Evolutionary conservation across 1,139 yeast species (phyloP).

Genomic region (Kodamaea alishanica): DNA sequence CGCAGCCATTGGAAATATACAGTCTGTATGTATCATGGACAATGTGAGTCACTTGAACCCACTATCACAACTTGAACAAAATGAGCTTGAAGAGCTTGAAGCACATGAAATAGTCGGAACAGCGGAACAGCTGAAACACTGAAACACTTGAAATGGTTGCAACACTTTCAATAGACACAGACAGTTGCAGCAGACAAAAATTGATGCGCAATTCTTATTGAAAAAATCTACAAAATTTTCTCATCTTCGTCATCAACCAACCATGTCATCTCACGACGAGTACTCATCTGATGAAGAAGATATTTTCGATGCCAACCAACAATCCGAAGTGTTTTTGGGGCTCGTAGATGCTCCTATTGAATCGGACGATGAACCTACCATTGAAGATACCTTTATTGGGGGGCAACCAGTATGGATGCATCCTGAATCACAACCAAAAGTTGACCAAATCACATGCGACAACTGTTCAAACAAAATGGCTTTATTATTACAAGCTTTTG

Average conservation of each 20-base stretch:
- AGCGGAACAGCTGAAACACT: too few relatives aligned
- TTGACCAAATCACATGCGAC: conserved; percentile 54
- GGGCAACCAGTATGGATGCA: conserved; percentile 65
- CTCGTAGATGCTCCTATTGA: conserved; percentile 54
- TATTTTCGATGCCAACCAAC: conserved; percentile 18
- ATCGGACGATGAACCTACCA: conserved; percentile 36
- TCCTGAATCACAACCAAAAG: conserved; percentile 52
- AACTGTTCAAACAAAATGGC: conserved; percentile 63
- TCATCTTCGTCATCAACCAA: neutral
- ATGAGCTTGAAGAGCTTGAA: too few relatives aligned
- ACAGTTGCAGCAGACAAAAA: neutral
- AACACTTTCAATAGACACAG: neutral
- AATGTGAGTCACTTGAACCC: too few relatives aligned
- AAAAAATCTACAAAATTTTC: neutral
- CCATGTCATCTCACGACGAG: conserved; percentile 34
- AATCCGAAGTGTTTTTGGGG: conserved; percentile 50
- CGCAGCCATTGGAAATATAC: too few relatives aligned
- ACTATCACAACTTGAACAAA: too few relatives aligned
- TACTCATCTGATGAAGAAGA: conserved; percentile 46
- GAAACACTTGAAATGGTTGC: too few relatives aligned
- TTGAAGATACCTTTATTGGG: conserved; percentile 78
- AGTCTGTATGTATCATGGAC: too few relatives aligned
- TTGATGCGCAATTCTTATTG: neutral
- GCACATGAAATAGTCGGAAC: too few relatives aligned
- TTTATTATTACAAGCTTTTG: conserved; percentile 70